Evolutionary conservation across 1,284 basidiomycete species (phyloP).

Genomic region (Cutaneotrichosporon curvatum): DNA sequence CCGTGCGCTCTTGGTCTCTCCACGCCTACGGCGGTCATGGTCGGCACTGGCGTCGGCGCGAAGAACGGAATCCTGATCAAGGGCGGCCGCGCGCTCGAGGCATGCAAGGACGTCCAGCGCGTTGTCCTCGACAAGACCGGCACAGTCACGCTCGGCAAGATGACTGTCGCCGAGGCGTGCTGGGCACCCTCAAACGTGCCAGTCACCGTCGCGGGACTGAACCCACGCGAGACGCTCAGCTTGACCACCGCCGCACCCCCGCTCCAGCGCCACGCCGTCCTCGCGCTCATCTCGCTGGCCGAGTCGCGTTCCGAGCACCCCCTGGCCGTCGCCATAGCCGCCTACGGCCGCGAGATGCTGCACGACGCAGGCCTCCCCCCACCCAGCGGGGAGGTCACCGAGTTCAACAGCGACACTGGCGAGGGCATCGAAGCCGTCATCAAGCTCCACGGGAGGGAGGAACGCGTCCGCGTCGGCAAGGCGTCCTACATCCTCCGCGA

Average conservation of each 20-base stretch:
- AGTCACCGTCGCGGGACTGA: constrained; percentile 16
- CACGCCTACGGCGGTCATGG: constrained; percentile 99
- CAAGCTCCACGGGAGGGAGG: constrained; percentile 46
- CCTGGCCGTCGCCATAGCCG: constrained; percentile 81
- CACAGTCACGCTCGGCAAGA: constrained; percentile 84
- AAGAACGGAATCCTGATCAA: constrained; percentile 98
- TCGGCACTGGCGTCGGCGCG: constrained; percentile 95
- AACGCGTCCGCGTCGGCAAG: constrained; percentile 63
- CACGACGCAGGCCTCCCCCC: constrained; percentile 49
- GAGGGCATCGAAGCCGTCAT: constrained; percentile 73
- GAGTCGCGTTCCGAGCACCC: constrained; percentile 94
- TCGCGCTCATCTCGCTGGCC: constrained; percentile 74
- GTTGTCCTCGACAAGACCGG: constrained; percentile 97
- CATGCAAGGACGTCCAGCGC: constrained; percentile 69
- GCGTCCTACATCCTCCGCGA: constrained; percentile 54
- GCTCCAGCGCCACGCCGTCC: constrained; percentile 54
- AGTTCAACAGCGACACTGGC: constrained; percentile 82
- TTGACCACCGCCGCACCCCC: constrained; percentile 39
- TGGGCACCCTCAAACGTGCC: constrained; percentile 57
- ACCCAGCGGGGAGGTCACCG: constrained; percentile 47
- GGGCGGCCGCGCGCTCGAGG: constrained; percentile 88
- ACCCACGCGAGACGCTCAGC: constrained; percentile 35
- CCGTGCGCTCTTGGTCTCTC: constrained; percentile 94
- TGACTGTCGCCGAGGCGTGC: constrained; percentile 61
- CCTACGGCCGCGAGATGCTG: constrained; percentile 66